Evolutionary conservation across 1,284 basidiomycete genomes (phyloP), one percentile per base, ranked within the genome.

Genomic region (Earliella scabrosa): DNA sequence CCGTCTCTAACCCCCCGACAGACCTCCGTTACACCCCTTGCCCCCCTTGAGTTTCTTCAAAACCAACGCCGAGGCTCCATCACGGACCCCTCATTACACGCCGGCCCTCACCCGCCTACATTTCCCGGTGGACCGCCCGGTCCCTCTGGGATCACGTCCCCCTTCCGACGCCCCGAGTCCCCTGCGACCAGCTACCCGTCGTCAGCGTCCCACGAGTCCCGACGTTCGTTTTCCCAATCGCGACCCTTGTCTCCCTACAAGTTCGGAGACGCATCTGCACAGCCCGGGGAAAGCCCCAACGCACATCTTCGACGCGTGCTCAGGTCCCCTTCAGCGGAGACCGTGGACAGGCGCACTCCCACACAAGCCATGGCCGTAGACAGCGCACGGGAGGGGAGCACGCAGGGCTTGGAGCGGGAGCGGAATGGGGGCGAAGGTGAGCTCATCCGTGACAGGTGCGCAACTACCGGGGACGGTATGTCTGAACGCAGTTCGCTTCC

Each of bases 1-100:
- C 50, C 68, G 48, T 63, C 68, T 62, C 68, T 68, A 54, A 54
- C 63, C 61, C 66, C 68, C 58, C 72, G 73, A 65, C 72, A 73
- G 60, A 72, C 71, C 39, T 71, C 75, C 45, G 71, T 77, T 60
- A 76, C 75, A 16, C 80, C 81, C 43, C 81, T 92, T 31, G 85
- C 87, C 9, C 88, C 89, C 14, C 83, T 92, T 63, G 86, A 90
- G 69, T 86, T 80, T 68, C 80, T 91, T 26, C 88, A 91, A 71
- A 88, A 82, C 56, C 90, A 91, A 66, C 83, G 90, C 24, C 77
- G 89, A 58, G 88, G 88, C 54, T 92, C 90, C 2, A 86, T 91
- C 67, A 90, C 90, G 18, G 90, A 92, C 75, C 90, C 89, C 3
- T 86, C 86, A 44, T 78, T 91, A 50, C 88, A 90, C 72, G 83